Base-by-base conservation (phyloP, 2,329 filamentous ascomycete species). In the Fusarium heterosporum region DNA sequence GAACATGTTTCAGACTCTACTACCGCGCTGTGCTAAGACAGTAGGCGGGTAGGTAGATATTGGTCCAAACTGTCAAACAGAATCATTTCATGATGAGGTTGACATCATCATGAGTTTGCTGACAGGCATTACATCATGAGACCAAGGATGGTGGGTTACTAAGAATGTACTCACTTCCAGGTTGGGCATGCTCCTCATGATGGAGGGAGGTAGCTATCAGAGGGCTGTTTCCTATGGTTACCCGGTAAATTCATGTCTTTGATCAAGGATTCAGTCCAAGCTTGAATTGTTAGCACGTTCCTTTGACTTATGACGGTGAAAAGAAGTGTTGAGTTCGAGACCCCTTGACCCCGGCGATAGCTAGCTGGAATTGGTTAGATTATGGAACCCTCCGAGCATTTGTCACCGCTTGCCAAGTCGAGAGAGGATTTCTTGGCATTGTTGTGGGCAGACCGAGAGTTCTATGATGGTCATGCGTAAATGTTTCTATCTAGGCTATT, bases 71-170 rank as follows among this genome's bases (percentile, higher is more conserved):
- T 47, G 40, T 14, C 30, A 25, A 13, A 50, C 34, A 42, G 52
- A 25, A 46, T 49, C 7, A 55, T 46, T 42, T 52, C 55, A 64
- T 64, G 64, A 52, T 52, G 29, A 45, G 16, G 30, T 60, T 68
- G 54, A 53, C 52, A 59, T 67, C 51, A 66, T 65, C 57, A 59
- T 67, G 52, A 54, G 47, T 52, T 52, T 47, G 49, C 50, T 57
- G 42, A 42, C 46, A 60, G 49, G 38, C 41, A 67, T 67, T 67
- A 48, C 59, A 52, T 68, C 59, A 67, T 65, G 59, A 65, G 64
- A 65, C 59, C 56, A 46, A 49, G 55, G 54, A 48, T 36, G 39
- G 30, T 32, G 14, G 28, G 26, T 42, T 64, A 9, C 38, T 50
- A 30, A 50, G 42, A 25, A 32, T 29, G 32, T 41, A n/a, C 14